These are phyloP conservation scores for Kodamaea neixiangensis DNA, from an alignment of 805 yeast genomes.

Conservation along the genomic window DNA sequence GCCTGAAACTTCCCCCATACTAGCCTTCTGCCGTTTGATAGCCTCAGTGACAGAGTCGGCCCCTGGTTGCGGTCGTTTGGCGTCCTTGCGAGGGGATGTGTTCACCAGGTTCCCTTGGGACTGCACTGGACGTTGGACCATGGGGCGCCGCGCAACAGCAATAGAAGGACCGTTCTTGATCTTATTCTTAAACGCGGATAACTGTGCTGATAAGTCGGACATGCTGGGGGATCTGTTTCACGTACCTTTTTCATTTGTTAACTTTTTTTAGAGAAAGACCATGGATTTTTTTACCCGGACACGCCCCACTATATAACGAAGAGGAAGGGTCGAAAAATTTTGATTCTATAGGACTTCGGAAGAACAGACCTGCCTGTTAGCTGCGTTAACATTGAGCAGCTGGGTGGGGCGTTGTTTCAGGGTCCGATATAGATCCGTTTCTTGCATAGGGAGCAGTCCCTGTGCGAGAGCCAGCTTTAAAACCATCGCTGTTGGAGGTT, in stretches of 20 bases:
- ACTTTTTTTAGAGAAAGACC: neutral
- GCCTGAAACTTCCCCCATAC: conserved; percentile 35
- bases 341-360: conserved; percentile 1
- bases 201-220: conserved; percentile 44
- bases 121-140: conserved; percentile 9
- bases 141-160: conserved; percentile 31
- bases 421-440: conserved; percentile 25
- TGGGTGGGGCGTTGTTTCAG: conserved; percentile 2
- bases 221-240: conserved; percentile 9
- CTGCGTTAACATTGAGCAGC: conserved; percentile 4
- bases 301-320: neutral
- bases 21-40: conserved; percentile 35
- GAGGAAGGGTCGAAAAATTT: neutral
- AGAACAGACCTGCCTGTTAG: neutral
- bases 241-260: neutral
- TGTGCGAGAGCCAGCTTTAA: conserved; percentile 64
- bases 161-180: conserved; percentile 48
- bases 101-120: conserved; percentile 5
- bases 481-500: conserved; percentile 99
- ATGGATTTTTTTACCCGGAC: conserved; percentile 11
- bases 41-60: conserved; percentile 33
- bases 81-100: conserved; percentile 11
- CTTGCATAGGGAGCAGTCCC: conserved; percentile 16
- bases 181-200: conserved; percentile 47
- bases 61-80: conserved; percentile 12